A percentile compares a stretch with the other conserved stretches of the same genome.
Evolutionary conservation across 805 yeast genomes (phyloP).

Genomic region (Candida jianshihensis): DNA sequence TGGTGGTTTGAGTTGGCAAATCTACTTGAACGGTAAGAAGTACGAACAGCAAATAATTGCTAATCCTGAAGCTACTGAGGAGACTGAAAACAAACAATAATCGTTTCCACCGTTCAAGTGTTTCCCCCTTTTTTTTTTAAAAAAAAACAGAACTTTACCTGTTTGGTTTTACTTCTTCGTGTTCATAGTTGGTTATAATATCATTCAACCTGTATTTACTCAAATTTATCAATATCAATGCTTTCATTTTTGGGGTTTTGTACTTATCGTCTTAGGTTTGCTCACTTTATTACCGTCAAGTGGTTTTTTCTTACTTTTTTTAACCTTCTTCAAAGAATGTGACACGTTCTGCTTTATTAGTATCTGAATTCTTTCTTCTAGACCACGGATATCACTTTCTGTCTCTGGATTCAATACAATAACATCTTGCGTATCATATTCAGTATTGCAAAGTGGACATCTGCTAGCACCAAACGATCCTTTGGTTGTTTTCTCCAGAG

Average conservation of each 20-base stretch:
- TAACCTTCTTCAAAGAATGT: slow-evolving; percentile 28
- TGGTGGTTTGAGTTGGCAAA: slow-evolving; percentile 44
- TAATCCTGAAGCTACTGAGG: slow-evolving; percentile 3
- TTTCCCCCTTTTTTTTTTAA: too few species aligned
- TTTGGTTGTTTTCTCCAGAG: slow-evolving; percentile 24
- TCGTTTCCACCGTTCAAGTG: not conserved
- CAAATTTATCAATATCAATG: not conserved
- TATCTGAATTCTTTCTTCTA: slow-evolving; percentile 18
- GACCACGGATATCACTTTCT: slow-evolving; percentile 14
- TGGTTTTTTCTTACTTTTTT: slow-evolving; percentile 17
- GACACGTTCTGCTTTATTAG: slow-evolving; percentile 24
- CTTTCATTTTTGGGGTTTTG: not conserved
- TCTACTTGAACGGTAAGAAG: slow-evolving; percentile 45
- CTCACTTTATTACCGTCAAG: slow-evolving; percentile 1
- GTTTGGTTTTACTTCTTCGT: too few species aligned
- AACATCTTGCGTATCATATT: slow-evolving; percentile 23
- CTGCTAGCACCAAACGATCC: slow-evolving; percentile 9
- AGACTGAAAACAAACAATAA: not conserved
- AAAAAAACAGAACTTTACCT: too few species aligned
- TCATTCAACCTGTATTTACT: too few species aligned
- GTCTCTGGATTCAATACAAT: slow-evolving; percentile 30
- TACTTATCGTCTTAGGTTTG: slow-evolving; percentile 1
- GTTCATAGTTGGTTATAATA: too few species aligned
- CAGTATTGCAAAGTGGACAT: slow-evolving; percentile 37
- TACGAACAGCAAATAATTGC: slow-evolving; percentile 33